These are phyloP conservation scores for Tulasnella sp. DNA, from an alignment of 768 basidiomycete species.

Conservation along the genomic window DNA sequence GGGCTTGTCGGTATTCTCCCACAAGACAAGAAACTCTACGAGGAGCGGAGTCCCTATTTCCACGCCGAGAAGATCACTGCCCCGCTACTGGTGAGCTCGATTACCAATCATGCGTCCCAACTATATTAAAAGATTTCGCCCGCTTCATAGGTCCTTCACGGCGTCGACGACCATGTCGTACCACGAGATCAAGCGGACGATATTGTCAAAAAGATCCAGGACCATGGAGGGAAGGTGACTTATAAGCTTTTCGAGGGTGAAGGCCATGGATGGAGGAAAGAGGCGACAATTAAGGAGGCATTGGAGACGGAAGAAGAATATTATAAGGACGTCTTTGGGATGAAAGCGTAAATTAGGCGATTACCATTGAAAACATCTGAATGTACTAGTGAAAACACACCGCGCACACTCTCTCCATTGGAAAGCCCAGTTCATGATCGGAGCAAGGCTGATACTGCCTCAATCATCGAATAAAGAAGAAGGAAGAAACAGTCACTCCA, in stretches of 20 bases:
- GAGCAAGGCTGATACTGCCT: too few relatives aligned
- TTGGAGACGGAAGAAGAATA: conserved; percentile 44
- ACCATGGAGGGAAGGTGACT: conserved; percentile 43
- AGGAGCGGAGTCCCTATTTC: conserved; percentile 50
- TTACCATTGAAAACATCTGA: too few relatives aligned
- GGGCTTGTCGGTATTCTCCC: conserved; percentile 48
- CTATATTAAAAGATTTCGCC: background rate
- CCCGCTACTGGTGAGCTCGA: conserved; percentile 47
- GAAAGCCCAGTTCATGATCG: too few relatives aligned
- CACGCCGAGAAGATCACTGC: conserved; percentile 51
- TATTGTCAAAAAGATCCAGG: conserved; percentile 45
- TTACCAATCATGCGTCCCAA: background rate
- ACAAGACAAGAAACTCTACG: conserved; percentile 47
- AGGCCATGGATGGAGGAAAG: conserved; percentile 54
- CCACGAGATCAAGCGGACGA: conserved; percentile 53
- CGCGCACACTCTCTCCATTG: too few relatives aligned
- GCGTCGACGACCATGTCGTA: conserved; percentile 50
- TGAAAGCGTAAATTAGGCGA: too few relatives aligned
- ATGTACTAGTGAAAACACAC: too few relatives aligned
- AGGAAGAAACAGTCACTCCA: too few relatives aligned
- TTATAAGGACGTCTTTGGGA: conserved; percentile 40
- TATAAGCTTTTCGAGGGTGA: conserved; percentile 54
- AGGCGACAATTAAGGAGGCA: conserved; percentile 43
- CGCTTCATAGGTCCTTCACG: conserved; percentile 51
- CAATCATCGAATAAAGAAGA: too few relatives aligned